Evolutionary conservation across 768 basidiomycete species (phyloP).

Genomic region (Lactarius indigo): DNA sequence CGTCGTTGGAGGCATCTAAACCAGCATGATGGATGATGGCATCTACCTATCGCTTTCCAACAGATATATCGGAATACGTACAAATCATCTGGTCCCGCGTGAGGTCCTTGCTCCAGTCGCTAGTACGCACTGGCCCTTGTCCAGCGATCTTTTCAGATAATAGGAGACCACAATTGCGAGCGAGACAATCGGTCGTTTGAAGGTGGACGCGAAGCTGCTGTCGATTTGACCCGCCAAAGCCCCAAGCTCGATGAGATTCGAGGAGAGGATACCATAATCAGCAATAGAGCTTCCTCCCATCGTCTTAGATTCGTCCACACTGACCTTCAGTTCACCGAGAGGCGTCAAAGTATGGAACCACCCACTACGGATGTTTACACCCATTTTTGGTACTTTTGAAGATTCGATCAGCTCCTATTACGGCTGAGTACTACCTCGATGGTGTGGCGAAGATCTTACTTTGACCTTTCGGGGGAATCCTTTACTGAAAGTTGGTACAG

Average conservation of each 20-base stretch:
- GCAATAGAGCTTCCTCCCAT: conserved; percentile 45
- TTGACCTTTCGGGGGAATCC: conserved; percentile 44
- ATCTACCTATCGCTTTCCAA: not conserved
- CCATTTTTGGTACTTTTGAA: conserved; percentile 40
- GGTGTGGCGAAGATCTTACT: conserved; percentile 29
- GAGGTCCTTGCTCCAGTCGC: conserved; percentile 45
- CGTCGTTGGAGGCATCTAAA: conserved; percentile 52
- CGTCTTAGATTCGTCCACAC: conserved; percentile 33
- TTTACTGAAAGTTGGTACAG: conserved; percentile 23
- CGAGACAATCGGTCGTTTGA: conserved; percentile 40
- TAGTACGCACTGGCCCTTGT: conserved; percentile 43
- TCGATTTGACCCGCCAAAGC: conserved; percentile 42
- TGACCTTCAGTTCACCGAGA: not conserved
- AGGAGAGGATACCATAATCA: conserved; percentile 44
- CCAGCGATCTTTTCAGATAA: conserved; percentile 39
- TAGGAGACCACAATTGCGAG: conserved; percentile 42
- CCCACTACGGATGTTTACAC: conserved; percentile 48
- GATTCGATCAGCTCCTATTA: conserved; percentile 45
- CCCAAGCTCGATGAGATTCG: conserved; percentile 45
- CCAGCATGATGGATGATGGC: not conserved
- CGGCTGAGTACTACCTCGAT: not conserved
- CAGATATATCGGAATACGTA: conserved; percentile 20
- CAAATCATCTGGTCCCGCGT: conserved; percentile 39
- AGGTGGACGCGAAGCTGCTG: conserved; percentile 32
- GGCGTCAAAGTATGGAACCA: not conserved